Evolutionary conservation across 352 stramenopile species (phyloP).

Genomic region (Stephanocyclus meneghinianus): DNA sequence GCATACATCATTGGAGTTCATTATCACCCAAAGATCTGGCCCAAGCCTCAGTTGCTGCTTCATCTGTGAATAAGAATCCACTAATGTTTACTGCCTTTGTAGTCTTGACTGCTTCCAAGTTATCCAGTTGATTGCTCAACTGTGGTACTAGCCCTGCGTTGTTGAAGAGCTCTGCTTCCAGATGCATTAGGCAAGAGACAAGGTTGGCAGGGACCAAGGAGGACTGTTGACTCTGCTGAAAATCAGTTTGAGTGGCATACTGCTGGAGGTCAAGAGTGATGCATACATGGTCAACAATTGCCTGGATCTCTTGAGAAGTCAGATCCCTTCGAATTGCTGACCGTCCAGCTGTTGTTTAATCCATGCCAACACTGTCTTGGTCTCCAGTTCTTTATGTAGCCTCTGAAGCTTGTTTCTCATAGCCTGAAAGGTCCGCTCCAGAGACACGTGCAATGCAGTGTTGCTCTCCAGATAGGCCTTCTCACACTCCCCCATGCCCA

Average conservation of each 20-base stretch:
- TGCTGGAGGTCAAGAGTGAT: not conserved
- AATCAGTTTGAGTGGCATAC: not conserved
- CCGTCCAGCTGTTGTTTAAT: too few relatives aligned
- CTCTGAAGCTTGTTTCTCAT: too few relatives aligned
- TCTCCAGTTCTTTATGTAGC: too few relatives aligned
- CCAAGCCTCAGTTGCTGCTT: slow-evolving; percentile 1
- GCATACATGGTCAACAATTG: not conserved
- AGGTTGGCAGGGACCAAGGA: not conserved
- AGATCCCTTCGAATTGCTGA: too few relatives aligned
- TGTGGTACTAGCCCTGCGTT: not conserved
- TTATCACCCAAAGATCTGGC: not conserved
- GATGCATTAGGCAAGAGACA: not conserved
- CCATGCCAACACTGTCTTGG: too few relatives aligned
- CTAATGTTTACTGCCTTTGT: not conserved
- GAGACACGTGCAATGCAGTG: too few relatives aligned
- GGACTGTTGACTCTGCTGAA: not conserved
- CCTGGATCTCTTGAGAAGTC: not conserved
- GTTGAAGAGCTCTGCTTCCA: not conserved
- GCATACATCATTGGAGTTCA: not conserved
- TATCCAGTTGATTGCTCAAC: not conserved
- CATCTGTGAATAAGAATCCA: slow-evolving; percentile 7
- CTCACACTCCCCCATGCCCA: too few relatives aligned
- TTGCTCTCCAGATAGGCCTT: too few relatives aligned
- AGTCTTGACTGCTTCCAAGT: not conserved
- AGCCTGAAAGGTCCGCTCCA: too few relatives aligned